A percentile compares a stretch with the other conserved stretches of the same genome.
Conservation (phyloP, 306 rosid species). For the Canavalia gladiata region DNA sequence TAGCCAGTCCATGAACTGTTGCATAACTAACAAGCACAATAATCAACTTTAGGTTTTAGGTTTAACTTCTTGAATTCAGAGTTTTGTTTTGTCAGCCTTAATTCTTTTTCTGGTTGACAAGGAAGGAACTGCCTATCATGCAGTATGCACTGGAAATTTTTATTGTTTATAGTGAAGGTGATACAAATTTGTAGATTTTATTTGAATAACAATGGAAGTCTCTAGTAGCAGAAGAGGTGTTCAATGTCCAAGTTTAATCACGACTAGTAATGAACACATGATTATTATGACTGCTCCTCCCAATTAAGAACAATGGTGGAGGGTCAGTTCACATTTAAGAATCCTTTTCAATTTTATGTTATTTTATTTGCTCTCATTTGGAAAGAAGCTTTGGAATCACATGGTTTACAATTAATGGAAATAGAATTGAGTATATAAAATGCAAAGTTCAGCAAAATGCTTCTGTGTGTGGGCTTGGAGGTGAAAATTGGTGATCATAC, state of each 20-base stretch:
- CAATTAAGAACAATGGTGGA: constrained; percentile 24
- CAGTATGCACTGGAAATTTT: not conserved
- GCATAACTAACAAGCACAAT: constrained; percentile 31
- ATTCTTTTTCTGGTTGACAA: constrained; percentile 20
- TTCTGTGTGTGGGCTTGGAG: not conserved
- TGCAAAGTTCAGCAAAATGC: not conserved
- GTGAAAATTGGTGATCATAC: constrained; percentile 19
- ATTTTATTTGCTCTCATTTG: not conserved
- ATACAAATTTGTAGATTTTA: constrained; percentile 19
- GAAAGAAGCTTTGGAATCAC: constrained; percentile 25
- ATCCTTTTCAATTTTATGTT: constrained; percentile 7
- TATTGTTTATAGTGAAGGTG: constrained; percentile 19
- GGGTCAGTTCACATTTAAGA: not conserved
- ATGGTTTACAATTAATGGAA: constrained; percentile 8
- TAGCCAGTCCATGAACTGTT: constrained; percentile 37
- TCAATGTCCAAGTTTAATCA: constrained; percentile 5
- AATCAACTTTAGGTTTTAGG: constrained; percentile 38
- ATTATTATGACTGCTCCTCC: constrained; percentile 11
- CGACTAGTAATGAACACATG: not conserved
- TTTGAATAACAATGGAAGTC: not conserved
- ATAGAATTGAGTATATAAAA: constrained; percentile 12
- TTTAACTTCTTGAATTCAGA: constrained; percentile 29
- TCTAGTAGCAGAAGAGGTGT: not conserved
- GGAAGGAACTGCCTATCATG: constrained; percentile 34
- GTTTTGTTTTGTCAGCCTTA: not conserved